Conservation (phyloP, 495 filamentous ascomycete species). For the Achaetomiella virescens region DNA sequence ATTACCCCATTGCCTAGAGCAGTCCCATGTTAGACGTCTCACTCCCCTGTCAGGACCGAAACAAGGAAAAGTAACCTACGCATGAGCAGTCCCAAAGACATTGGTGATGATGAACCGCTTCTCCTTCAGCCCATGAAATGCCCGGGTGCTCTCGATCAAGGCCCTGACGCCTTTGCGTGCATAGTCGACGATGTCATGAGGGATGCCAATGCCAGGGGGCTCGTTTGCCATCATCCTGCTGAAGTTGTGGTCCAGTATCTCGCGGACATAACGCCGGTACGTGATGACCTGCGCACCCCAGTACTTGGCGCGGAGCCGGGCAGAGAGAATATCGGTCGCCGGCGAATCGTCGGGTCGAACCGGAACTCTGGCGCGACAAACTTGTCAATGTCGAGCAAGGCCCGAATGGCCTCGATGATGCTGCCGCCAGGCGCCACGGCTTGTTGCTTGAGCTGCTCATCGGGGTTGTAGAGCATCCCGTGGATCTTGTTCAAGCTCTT, state of each 20-base stretch:
- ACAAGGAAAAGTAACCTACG: conserved; percentile 56
- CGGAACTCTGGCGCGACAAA: conserved; percentile 39
- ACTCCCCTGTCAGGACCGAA: conserved; percentile 11
- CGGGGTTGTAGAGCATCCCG: conserved; percentile 66
- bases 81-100: conserved; percentile 91
- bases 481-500: conserved; percentile 82
- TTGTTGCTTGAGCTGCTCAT: conserved; percentile 17
- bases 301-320: conserved; percentile 86
- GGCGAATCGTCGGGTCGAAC: conserved; percentile 68
- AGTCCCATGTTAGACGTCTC: not conserved
- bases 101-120: conserved; percentile 82
- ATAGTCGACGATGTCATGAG: conserved; percentile 47
- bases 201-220: conserved; percentile 27
- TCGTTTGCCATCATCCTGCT: conserved; percentile 25
- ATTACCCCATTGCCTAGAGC: conserved; percentile 87
- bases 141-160: conserved; percentile 75
- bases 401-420: conserved; percentile 47
- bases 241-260: conserved; percentile 48
- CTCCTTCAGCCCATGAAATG: conserved; percentile 65
- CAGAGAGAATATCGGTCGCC: conserved; percentile 68
- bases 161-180: conserved; percentile 58
- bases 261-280: conserved; percentile 72
- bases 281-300: conserved; percentile 90
- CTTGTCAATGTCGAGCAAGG: conserved; percentile 35
- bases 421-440: conserved; percentile 6